Percentiles rank a stretch among this genome's conserved stretches.
Evolutionary conservation across 345 rosid genomes (phyloP).

Genomic region (Stellera chamaejasme): DNA sequence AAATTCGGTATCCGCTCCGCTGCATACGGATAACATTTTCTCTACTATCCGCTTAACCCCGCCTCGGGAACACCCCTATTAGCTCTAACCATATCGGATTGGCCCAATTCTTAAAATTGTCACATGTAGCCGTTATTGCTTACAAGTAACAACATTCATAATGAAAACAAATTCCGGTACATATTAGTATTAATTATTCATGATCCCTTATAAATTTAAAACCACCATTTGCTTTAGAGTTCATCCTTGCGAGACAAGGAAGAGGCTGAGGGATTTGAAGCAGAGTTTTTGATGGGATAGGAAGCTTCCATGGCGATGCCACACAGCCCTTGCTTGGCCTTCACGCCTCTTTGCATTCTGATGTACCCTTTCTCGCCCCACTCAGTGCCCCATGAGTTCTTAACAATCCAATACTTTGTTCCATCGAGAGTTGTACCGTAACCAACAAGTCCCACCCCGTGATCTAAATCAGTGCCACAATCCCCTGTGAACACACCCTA

Average conservation of each 20-base stretch:
- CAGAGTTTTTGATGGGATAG: constrained; percentile 51
- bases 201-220: background rate
- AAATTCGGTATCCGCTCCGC: no score
- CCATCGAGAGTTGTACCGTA: constrained; percentile 62
- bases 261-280: constrained; percentile 30
- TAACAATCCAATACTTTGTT: constrained; percentile 72
- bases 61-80: no score
- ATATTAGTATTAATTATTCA: no score
- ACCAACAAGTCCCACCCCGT: constrained; percentile 62
- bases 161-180: no score
- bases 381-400: constrained; percentile 67
- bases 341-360: constrained; percentile 48
- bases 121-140: no score
- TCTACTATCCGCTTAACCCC: no score
- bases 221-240: constrained; percentile 26
- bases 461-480: constrained; percentile 59
- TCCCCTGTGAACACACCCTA: constrained; percentile 63
- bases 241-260: constrained; percentile 41
- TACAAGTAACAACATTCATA: no score
- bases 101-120: no score
- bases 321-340: constrained; percentile 37
- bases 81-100: no score
- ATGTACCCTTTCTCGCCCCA: constrained; percentile 79
- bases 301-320: constrained; percentile 79
- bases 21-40: no score